phyloP scores from a whole-genome alignment of 2,329 filamentous ascomycete species.

The Coniochaeta sp. region DNA sequence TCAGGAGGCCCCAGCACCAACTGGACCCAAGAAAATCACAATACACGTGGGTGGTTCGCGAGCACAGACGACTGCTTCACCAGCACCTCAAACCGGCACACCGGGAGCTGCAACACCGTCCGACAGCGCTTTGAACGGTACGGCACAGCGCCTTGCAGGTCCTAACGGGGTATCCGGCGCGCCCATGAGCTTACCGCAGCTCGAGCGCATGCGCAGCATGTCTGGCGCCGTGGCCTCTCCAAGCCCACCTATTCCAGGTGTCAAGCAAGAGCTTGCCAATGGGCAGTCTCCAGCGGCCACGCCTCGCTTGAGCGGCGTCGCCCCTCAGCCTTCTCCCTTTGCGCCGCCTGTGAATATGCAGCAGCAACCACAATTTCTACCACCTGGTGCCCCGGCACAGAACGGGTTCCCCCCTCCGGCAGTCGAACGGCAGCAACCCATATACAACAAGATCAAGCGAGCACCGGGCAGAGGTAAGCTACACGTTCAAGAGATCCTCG shows the following conservation, averaged over 20 bases:
- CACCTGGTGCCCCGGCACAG: constrained; percentile 25
- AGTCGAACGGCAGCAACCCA: constrained; percentile 21
- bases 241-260: constrained; percentile 31
- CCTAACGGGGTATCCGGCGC: constrained; percentile 23
- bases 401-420: constrained; percentile 18
- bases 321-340: not conserved
- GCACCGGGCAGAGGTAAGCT: constrained; percentile 34
- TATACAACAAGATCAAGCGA: constrained; percentile 26
- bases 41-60: constrained; percentile 59
- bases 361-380: constrained; percentile 3
- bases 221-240: constrained; percentile 35
- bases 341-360: constrained; percentile 4
- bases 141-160: constrained; percentile 20
- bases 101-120: not conserved
- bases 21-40: constrained; percentile 57
- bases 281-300: constrained; percentile 21
- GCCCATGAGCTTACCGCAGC: constrained; percentile 13
- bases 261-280: constrained; percentile 24
- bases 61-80: constrained; percentile 45
- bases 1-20: constrained; percentile 30
- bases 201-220: constrained; percentile 22
- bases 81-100: constrained; percentile 27
- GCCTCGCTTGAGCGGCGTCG: constrained; percentile 20
- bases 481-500: not conserved
- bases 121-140: constrained; percentile 13